Conservation (phyloP, 352 stramenopile species). For the Phytophthora boehmeriae region DNA sequence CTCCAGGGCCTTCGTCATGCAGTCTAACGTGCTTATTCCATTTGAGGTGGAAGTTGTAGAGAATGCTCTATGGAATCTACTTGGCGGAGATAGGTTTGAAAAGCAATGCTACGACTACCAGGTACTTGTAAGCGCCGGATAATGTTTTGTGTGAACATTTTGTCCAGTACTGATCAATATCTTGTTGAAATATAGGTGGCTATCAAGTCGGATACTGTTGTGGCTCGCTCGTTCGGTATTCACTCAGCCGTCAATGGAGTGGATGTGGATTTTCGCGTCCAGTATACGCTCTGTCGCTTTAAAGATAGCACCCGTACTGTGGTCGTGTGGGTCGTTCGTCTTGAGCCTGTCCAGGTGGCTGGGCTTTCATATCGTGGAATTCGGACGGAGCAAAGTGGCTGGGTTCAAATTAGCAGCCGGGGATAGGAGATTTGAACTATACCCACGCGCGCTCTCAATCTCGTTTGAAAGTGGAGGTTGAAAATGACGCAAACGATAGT, state of each 20-base stretch:
- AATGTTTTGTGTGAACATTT: constrained; percentile 1
- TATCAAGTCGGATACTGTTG: constrained; percentile 12
- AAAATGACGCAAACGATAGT: constrained; percentile 34
- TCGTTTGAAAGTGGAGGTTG: constrained; percentile 36
- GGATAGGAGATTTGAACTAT: neutral
- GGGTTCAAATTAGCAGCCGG: constrained; percentile 8
- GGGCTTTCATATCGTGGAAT: constrained; percentile 23
- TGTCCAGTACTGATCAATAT: neutral
- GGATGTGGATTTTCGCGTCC: constrained; percentile 14
- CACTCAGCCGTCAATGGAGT: neutral
- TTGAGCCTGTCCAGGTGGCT: constrained; percentile 38
- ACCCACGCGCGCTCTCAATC: constrained; percentile 51
- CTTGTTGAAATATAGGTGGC: neutral
- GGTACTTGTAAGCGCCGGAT: constrained; percentile 7
- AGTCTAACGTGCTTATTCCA: constrained; percentile 18
- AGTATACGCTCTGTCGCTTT: constrained; percentile 36
- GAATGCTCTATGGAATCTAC: constrained; percentile 22
- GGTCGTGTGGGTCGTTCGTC: constrained; percentile 39
- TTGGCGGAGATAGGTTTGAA: constrained; percentile 18
- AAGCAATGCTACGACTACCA: constrained; percentile 36
- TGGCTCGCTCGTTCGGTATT: constrained; percentile 12
- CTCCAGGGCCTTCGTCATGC: constrained; percentile 8
- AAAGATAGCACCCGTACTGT: constrained; percentile 36
- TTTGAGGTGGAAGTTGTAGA: constrained; percentile 8
- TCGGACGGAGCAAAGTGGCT: constrained; percentile 29